Percentiles rank a stretch among this genome's conserved stretches.
Conservation (phyloP, 1,284 basidiomycete species). For the Rhodotorula sp. region DNA sequence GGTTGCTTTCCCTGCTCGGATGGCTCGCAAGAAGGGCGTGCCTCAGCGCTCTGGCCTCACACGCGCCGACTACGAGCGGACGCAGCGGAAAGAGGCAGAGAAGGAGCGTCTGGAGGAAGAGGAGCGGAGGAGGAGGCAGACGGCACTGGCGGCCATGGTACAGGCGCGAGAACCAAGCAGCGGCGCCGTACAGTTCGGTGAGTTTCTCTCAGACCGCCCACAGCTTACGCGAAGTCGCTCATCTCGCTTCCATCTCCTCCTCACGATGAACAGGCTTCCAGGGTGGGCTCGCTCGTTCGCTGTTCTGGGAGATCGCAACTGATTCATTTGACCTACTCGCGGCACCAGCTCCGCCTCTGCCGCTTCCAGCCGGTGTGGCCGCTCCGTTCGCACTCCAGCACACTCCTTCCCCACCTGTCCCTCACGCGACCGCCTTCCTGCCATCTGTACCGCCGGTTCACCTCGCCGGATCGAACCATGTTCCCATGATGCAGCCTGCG, state of each 20-base stretch:
- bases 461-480: too few relatives aligned
- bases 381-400: too few relatives aligned
- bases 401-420: too few relatives aligned
- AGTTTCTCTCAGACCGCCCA: too few relatives aligned
- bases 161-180: too few relatives aligned
- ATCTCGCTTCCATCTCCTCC: neutral
- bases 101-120: constrained; percentile 1
- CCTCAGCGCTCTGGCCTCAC: constrained; percentile 11
- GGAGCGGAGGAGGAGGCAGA: neutral
- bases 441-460: neutral
- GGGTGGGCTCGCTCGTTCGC: too few relatives aligned
- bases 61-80: neutral
- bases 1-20: neutral
- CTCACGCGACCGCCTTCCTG: neutral
- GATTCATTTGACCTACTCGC: too few relatives aligned
- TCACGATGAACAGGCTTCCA: neutral
- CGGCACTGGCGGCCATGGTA: too few relatives aligned
- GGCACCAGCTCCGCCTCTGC: too few relatives aligned
- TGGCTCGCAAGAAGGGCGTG: constrained; percentile 22
- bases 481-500: neutral
- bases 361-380: too few relatives aligned
- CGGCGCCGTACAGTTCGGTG: too few relatives aligned
- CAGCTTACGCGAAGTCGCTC: neutral
- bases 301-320: too few relatives aligned
- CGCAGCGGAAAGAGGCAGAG: neutral